These are phyloP conservation scores for Trichoderma sp. DNA, from an alignment of 2,329 filamentous ascomycete species.

Conservation along the genomic window DNA sequence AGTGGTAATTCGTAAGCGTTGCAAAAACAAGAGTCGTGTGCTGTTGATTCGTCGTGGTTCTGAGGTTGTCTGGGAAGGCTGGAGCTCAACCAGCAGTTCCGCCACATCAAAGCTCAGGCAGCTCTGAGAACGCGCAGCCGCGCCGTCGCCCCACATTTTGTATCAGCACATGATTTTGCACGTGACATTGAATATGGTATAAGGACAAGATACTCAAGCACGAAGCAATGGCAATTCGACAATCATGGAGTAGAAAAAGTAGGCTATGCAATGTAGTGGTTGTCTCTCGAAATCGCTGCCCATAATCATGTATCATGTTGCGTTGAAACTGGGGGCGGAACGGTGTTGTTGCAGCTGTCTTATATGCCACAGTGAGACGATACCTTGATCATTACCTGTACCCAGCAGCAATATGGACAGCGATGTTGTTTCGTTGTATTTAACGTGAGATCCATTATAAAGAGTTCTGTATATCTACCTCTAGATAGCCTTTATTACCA, in stretches of 20 bases:
- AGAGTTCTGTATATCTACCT: neutral
- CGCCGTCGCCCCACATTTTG: constrained; percentile 6
- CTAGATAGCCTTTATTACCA: neutral
- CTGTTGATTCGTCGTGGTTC: constrained; percentile 27
- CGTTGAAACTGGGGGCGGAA: neutral
- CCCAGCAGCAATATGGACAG: neutral
- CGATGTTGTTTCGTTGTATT: neutral
- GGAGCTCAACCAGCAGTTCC: constrained; percentile 32
- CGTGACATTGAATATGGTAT: neutral
- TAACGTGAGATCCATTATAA: neutral
- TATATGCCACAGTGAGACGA: neutral
- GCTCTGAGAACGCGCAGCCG: constrained; percentile 46
- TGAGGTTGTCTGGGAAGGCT: constrained; percentile 32
- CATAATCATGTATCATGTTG: neutral
- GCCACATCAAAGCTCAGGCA: constrained; percentile 43
- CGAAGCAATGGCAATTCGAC: neutral
- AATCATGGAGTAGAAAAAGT: neutral
- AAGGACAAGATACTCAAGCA: no score
- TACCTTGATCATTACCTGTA: neutral
- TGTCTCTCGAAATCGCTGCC: neutral
- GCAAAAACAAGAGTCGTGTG: constrained; percentile 17
- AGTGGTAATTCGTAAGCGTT: neutral
- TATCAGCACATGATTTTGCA: neutral
- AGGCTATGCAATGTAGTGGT: fast-evolving
- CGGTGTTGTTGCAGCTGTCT: neutral